Base-by-base conservation (phyloP, 2,329 filamentous ascomycete species). In the Penicillium olsonii region DNA sequence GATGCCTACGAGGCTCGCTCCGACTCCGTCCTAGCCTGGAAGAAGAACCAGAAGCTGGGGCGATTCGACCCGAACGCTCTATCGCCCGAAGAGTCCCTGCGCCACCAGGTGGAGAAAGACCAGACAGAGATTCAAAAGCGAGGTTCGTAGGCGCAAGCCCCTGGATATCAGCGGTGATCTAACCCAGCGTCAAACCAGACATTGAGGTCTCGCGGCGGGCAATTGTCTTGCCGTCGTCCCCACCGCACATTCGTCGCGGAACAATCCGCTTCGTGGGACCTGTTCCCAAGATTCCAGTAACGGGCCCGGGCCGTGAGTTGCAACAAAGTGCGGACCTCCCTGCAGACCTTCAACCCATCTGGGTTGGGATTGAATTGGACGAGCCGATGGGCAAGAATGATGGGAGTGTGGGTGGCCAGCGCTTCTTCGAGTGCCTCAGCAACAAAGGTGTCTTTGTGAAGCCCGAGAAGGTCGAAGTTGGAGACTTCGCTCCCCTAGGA, bases 1-100 rank as follows among this genome's bases (percentile, higher is more conserved):
- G 81, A 86, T 42, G 87, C 92, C 66, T 99, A 99, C 73, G 90
- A 91, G 68, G 84, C 84, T 64, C 90, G 92, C 66, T 78, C 84
- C 37, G 90, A 96, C 72, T 92, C 88, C 3, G 94, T 99, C 12
- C 82, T 96, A 19, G 89, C 92, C 5, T 97, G 91, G 91, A 99
- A 99, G 75, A 92, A 89, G 75, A 78, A 84, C n/a, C 86, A 96
- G 71, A 92, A 95, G 69, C 83, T 97, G n/a, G 94, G 94, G 42
- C 89, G 94, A 29, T 99, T 99, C 73, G 90, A 97, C 67, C 94
- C 94, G 11, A 80, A 87, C 61, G 90, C 91, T 7, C 84, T 88
- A 15, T 83, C 79, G 52, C 82, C 87, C 18, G 86, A 91, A 67
- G 79, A 89, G 66, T 82, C 88, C 55, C 88, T 88, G 68, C 76